Percentiles rank a stretch among this genome's conserved stretches.
Conservation (phyloP, 352 stramenopile genomes). For the Globisporangium iwayamae region DNA sequence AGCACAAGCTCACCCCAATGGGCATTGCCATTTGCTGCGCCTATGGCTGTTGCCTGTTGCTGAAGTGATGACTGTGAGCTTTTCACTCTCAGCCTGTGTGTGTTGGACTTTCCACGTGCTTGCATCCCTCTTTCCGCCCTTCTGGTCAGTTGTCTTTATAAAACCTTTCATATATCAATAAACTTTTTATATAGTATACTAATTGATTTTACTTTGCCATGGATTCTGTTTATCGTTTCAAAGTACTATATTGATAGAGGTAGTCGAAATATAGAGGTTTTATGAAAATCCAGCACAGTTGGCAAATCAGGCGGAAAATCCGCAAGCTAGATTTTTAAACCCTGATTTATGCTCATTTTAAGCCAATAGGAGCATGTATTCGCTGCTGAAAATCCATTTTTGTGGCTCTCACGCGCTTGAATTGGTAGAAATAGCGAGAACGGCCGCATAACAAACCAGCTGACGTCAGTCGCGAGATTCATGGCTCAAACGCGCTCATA, state of each 20-base stretch:
- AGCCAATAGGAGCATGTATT: neutral
- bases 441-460: neutral
- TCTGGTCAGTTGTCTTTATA: neutral
- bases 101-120: neutral
- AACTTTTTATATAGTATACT: neutral
- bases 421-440: neutral
- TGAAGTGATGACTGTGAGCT: neutral
- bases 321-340: conserved; percentile 7
- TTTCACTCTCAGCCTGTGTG: neutral
- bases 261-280: no score
- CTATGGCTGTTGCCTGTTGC: neutral
- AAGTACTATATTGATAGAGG: no score
- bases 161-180: neutral
- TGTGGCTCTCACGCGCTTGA: neutral
- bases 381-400: conserved; percentile 6
- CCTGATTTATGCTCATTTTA: conserved; percentile 4
- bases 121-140: conserved; percentile 2
- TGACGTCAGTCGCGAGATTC: conserved; percentile 5
- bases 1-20: neutral
- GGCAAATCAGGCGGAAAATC: conserved; percentile 7
- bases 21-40: neutral
- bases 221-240: no score
- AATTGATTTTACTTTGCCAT: neutral
- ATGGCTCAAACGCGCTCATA: neutral
- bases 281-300: conserved; percentile 7